These are phyloP conservation scores for Cladophialophora exuberans DNA, from an alignment of 2,329 filamentous ascomycete species.

Conservation along the genomic window DNA sequence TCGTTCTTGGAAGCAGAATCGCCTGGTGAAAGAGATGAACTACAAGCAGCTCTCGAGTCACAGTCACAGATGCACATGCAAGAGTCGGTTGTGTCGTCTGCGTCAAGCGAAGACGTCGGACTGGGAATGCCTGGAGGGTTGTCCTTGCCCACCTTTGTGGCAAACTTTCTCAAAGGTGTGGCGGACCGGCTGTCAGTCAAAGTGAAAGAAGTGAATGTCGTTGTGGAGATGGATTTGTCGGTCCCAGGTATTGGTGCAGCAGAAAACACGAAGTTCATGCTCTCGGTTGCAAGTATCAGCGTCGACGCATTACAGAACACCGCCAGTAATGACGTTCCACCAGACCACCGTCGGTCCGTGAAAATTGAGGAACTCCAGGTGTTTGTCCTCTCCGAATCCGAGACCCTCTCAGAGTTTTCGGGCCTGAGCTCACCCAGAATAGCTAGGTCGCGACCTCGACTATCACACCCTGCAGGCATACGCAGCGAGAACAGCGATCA, in stretches of 20 bases:
- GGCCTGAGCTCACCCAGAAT: slow-evolving; percentile 29
- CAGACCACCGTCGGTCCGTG: slow-evolving; percentile 23
- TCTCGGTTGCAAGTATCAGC: slow-evolving; percentile 21
- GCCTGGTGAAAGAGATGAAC: slow-evolving; percentile 58
- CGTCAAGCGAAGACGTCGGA: slow-evolving; percentile 53
- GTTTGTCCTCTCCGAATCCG: slow-evolving; percentile 28
- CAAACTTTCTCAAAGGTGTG: slow-evolving; percentile 62
- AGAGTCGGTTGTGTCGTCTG: slow-evolving; percentile 52
- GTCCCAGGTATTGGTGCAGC: slow-evolving; percentile 1
- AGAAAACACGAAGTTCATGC: slow-evolving; percentile 30
- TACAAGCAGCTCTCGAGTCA: slow-evolving; percentile 60
- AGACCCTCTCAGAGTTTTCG: slow-evolving; percentile 29
- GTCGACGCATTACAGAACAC: slow-evolving; percentile 19
- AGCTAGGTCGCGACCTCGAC: slow-evolving; percentile 20
- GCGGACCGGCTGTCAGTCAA: slow-evolving; percentile 60
- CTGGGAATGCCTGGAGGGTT: slow-evolving; percentile 58
- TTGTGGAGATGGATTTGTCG: slow-evolving; percentile 25
- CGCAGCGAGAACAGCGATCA: slow-evolving; percentile 17
- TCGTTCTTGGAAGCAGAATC: slow-evolving; percentile 65
- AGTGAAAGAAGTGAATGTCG: slow-evolving; percentile 50
- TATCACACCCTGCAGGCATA: slow-evolving; percentile 14
- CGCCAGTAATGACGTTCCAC: background rate
- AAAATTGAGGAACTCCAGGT: slow-evolving; percentile 27
- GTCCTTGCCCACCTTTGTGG: slow-evolving; percentile 62
- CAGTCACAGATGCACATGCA: slow-evolving; percentile 54